phyloP scores from a whole-genome alignment of 331 rosid genomes.

The Quercus lobata region DNA sequence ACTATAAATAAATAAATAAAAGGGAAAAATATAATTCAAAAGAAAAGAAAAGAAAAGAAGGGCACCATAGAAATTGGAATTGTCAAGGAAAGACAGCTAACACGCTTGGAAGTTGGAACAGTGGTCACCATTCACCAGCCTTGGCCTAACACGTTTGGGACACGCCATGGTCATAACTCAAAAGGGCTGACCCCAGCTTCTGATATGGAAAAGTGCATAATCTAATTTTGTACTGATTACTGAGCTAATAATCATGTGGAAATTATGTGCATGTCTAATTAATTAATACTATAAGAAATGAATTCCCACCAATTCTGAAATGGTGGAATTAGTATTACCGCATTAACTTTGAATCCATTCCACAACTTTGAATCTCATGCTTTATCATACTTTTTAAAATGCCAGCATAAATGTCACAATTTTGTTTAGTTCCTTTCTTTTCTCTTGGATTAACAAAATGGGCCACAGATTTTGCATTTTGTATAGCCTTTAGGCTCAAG shows the following conservation, averaged over 20 bases:
- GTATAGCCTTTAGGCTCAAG: neutral
- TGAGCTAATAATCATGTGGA: conserved; percentile 10
- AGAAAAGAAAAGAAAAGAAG: neutral
- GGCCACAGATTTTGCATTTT: neutral
- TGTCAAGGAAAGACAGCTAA: conserved; percentile 9
- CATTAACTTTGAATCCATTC: conserved; percentile 28
- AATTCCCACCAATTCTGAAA: neutral
- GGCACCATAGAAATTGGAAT: neutral
- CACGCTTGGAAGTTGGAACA: neutral
- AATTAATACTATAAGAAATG: neutral
- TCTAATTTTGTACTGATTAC: neutral
- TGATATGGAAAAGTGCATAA: conserved; percentile 7
- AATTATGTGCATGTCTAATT: neutral
- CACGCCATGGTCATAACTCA: neutral
- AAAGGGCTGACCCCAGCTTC: conserved; percentile 7
- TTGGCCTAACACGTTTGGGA: neutral
- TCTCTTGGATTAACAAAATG: neutral
- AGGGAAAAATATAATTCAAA: too few relatives aligned
- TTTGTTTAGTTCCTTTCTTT: neutral
- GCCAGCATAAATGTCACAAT: neutral
- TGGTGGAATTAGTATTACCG: neutral
- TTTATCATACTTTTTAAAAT: neutral
- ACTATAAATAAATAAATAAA: too few relatives aligned
- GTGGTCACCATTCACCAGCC: neutral
- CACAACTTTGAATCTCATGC: conserved; percentile 22